A percentile compares a stretch with the other conserved stretches of the same genome.
These are phyloP conservation scores for Calonectria hongkongensis DNA, from an alignment of 2,329 filamentous ascomycete species.

Conservation along the genomic window DNA sequence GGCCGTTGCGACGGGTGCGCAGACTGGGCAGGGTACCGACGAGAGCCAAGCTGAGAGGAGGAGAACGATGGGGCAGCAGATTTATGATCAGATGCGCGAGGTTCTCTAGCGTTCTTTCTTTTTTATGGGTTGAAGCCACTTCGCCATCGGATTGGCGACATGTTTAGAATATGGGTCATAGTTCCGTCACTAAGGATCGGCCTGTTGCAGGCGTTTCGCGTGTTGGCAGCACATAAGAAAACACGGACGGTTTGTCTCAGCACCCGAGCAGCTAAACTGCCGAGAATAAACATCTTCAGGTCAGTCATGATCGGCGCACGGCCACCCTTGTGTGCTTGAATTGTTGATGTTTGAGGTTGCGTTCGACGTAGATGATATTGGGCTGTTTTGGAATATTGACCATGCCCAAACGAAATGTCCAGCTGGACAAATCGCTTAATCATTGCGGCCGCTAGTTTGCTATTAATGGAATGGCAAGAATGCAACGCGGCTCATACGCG, in stretches of 20 bases:
- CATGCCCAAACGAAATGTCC: neutral
- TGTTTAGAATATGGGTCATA: conserved; percentile 5
- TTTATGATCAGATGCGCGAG: conserved; percentile 75
- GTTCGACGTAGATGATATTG: conserved; percentile 2
- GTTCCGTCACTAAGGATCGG: conserved; percentile 8
- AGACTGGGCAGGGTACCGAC: conserved; percentile 66
- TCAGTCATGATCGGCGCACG: neutral
- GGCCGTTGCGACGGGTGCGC: conserved; percentile 61
- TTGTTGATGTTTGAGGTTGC: neutral
- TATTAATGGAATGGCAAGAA: conserved; percentile 13
- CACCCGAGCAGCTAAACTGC: neutral
- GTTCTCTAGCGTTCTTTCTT: conserved; percentile 54
- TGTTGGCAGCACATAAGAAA: conserved; percentile 11
- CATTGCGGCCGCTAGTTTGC: neutral
- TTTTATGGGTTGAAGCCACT: neutral
- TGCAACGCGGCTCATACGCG: conserved; percentile 5
- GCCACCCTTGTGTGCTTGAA: neutral
- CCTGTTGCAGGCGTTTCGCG: conserved; percentile 5
- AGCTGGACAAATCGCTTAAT: neutral
- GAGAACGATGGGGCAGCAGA: conserved; percentile 77
- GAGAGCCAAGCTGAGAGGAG: conserved; percentile 70
- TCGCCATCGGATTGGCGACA: conserved; percentile 6
- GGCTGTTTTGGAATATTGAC: neutral
- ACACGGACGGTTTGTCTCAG: conserved; percentile 11
- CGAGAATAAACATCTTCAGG: conserved; percentile 23